Conservation (phyloP, 2,329 filamentous ascomycete species). For the Aschersonia sp. region DNA sequence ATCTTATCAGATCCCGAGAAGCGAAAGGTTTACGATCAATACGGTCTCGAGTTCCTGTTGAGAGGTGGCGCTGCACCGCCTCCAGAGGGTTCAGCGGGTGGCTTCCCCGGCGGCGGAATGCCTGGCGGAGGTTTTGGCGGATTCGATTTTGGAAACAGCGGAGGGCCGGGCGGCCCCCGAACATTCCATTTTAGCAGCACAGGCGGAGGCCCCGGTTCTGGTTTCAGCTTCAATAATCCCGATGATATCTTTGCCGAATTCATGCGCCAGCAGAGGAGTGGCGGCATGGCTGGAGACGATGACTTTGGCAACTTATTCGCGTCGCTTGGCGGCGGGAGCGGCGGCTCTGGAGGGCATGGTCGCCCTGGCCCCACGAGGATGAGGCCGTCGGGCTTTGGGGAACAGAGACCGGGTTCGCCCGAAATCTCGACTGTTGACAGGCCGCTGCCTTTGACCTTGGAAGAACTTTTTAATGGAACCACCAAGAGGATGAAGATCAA, state of each 20-base stretch:
- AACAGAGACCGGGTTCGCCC: conserved; percentile 36
- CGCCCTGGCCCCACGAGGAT: conserved; percentile 24
- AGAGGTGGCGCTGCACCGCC: conserved; percentile 61
- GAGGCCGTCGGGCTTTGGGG: conserved; percentile 25
- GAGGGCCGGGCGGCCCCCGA: conserved; percentile 30
- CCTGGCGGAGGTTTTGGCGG: conserved; percentile 35
- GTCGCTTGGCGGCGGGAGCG: conserved; percentile 26
- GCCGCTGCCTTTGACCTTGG: conserved; percentile 64
- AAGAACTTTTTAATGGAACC: conserved; percentile 76
- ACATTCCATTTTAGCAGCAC: conserved; percentile 51
- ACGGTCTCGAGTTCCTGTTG: conserved; percentile 82
- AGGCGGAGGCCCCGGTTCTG: conserved; percentile 32
- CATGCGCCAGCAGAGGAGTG: conserved; percentile 36
- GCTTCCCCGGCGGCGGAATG: conserved; percentile 44
- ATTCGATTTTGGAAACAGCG: conserved; percentile 36
- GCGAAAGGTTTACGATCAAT: conserved; percentile 88
- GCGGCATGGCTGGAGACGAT: conserved; percentile 24
- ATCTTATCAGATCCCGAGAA: conserved; percentile 96
- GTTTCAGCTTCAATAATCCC: conserved; percentile 75
- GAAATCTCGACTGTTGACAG: conserved; percentile 88
- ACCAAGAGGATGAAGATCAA: conserved; percentile 99
- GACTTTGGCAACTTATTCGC: conserved; percentile 42
- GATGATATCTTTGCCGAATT: conserved; percentile 80
- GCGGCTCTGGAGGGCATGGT: conserved; percentile 19
- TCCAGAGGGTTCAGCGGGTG: conserved; percentile 37